Evolutionary conservation across 192 early-diverging fungal species (phyloP).

Genomic region (Phycomyces nitens): DNA sequence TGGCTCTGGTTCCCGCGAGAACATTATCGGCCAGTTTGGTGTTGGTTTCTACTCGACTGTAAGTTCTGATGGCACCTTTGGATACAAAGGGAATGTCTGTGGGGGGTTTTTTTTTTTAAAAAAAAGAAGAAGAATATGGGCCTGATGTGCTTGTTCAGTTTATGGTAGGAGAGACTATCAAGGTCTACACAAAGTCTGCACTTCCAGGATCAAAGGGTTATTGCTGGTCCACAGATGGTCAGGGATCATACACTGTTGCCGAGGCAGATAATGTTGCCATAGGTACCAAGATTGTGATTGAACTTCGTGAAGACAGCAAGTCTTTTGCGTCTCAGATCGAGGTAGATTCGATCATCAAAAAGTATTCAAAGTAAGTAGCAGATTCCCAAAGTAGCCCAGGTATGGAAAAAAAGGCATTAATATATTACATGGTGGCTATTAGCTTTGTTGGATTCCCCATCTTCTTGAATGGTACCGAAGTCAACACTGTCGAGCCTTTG

Average conservation of each 20-base stretch:
- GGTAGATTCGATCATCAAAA: conserved; percentile 58
- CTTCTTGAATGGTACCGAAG: conserved; percentile 48
- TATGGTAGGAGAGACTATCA: conserved; percentile 77
- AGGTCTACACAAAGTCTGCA: conserved; percentile 69
- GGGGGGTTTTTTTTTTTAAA: conserved; percentile 1
- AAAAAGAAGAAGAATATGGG: too few species aligned
- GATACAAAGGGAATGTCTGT: too few species aligned
- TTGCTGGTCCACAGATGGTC: conserved; percentile 77
- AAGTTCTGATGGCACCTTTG: conserved; percentile 6
- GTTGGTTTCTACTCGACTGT: conserved; percentile 62
- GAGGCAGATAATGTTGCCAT: conserved; percentile 76
- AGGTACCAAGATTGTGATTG: conserved; percentile 80
- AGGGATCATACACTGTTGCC: conserved; percentile 72
- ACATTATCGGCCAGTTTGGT: conserved; percentile 87
- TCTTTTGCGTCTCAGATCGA: conserved; percentile 49
- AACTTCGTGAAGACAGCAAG: conserved; percentile 68
- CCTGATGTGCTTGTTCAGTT: too few species aligned
- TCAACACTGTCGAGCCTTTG: conserved; percentile 59
- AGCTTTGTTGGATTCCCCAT: conserved; percentile 61
- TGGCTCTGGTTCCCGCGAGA: conserved; percentile 48
- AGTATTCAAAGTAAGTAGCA: conserved; percentile 53
- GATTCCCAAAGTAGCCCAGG: too few species aligned
- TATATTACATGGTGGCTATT: too few species aligned
- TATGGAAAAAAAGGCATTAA: too few species aligned
- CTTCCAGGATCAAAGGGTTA: conserved; percentile 59